Conservation (phyloP, 148 eudicot species). For the Diospyros lotus region DNA sequence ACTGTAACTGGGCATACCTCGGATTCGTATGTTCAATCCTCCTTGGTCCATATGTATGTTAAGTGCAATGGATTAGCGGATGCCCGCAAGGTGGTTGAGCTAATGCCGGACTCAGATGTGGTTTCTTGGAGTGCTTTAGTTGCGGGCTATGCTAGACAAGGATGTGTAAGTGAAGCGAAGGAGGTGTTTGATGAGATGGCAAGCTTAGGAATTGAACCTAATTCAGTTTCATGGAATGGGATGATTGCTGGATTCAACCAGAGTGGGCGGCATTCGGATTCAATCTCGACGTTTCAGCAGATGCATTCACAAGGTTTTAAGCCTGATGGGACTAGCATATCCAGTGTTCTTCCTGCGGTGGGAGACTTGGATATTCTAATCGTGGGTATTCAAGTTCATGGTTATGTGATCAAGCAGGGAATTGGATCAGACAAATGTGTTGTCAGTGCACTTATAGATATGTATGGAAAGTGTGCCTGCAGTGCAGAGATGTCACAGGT, state of each 20-base stretch:
- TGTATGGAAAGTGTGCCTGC: slow-evolving; percentile 56
- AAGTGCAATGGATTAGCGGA: slow-evolving; percentile 38
- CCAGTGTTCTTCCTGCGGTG: slow-evolving; percentile 52
- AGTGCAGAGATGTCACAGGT: slow-evolving; percentile 41
- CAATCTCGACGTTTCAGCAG: slow-evolving; percentile 31
- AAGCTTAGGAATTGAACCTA: slow-evolving; percentile 49
- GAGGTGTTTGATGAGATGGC: slow-evolving; percentile 44
- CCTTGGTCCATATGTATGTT: slow-evolving; percentile 72
- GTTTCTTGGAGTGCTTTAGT: slow-evolving; percentile 71
- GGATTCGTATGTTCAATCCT: slow-evolving; percentile 61
- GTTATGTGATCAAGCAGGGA: slow-evolving; percentile 47
- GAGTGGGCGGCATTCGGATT: slow-evolving; percentile 41
- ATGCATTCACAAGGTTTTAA: slow-evolving; percentile 45
- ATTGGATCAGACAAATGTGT: slow-evolving; percentile 40
- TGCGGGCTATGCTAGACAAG: slow-evolving; percentile 79
- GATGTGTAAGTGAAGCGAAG: slow-evolving; percentile 44
- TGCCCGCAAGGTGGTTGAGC: slow-evolving; percentile 60
- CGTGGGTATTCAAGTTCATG: slow-evolving; percentile 47
- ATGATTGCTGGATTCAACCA: slow-evolving; percentile 62
- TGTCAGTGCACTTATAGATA: slow-evolving; percentile 46
- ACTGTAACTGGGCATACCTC: slow-evolving; percentile 34
- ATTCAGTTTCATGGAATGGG: slow-evolving; percentile 63
- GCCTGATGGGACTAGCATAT: slow-evolving; percentile 49
- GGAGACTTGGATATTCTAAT: slow-evolving; percentile 41
- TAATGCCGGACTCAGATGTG: slow-evolving; percentile 58